Base-by-base conservation (phyloP, 192 early-diverging fungal species). In the Backusella luteola region DNA sequence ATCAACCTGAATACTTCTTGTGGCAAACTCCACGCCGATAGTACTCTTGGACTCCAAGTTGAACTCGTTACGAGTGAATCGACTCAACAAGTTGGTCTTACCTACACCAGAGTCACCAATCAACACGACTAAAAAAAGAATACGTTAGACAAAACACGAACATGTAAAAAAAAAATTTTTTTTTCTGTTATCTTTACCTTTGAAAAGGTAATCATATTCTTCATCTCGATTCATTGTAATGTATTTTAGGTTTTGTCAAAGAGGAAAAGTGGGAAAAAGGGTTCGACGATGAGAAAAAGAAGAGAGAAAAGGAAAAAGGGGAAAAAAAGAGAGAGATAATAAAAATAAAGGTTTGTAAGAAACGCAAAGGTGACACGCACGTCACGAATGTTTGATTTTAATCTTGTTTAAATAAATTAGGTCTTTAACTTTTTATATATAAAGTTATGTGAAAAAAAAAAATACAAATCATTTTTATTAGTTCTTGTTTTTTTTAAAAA, bases 21-120 rank as follows among this genome's bases (percentile, higher is more conserved):
- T 98, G 44, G 95, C 96, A 85, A 98, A 99, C 82, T 99, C 97
- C 38, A 99, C 96, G 75, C 97, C 97, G 82, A 99, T 99, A 73
- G 97, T 99, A 32, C 97, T 97, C 84, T 97, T 98, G 76, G 96
- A 98, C 82, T 97, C 96, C 79, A 96, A 87, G 85, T 95, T 97
- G 85, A 99, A 99, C 84, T 97, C 96, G 88, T 98, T 96, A 78
- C 96, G 93, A 52, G 96, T 96, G 85, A 98, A 99, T 69, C 97
- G 92, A 76, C 93, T 90, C 53, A 99, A 91, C 42, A 99, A 92
- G 85, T 97, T 98, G 78, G 97, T 98, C 83, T 99, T 99, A 73
- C 97, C 97, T 75, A 97, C 96, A 35, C 96, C 96, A 23, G 96
- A 97, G 80, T 98, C 97, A 63, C 94, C 94, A 87, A 96, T 96